phyloP scores from a whole-genome alignment of 257 asterid species.

The Solanum dulcamara region DNA sequence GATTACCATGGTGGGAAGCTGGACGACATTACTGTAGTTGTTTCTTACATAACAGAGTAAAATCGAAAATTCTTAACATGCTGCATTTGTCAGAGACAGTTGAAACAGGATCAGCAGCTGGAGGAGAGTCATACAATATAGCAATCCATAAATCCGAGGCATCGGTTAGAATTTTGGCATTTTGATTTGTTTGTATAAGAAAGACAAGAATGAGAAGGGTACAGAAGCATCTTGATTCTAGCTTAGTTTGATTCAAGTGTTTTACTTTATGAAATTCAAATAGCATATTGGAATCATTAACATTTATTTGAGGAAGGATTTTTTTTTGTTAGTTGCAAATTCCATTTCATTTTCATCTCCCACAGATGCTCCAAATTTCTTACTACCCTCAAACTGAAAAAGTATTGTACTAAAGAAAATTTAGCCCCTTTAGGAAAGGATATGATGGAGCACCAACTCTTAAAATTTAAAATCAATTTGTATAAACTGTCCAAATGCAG shows the following conservation, averaged over 20 bases:
- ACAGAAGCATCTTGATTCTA: background rate
- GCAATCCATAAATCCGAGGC: background rate
- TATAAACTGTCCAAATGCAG: background rate
- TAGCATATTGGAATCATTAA: background rate
- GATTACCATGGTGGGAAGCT: slow-evolving; percentile 5
- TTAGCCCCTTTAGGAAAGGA: background rate
- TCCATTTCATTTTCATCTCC: background rate
- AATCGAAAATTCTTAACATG: background rate
- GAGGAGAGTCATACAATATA: background rate
- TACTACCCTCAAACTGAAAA: background rate
- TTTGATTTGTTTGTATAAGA: background rate
- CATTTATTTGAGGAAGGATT: background rate
- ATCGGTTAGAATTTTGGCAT: background rate
- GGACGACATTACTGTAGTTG: slow-evolving; percentile 10
- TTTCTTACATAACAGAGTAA: background rate
- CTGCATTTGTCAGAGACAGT: background rate
- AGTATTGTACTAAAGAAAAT: background rate
- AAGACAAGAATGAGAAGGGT: background rate
- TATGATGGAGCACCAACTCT: background rate
- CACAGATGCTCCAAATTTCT: background rate
- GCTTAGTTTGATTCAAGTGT: background rate
- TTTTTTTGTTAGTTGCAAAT: background rate
- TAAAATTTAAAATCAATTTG: background rate
- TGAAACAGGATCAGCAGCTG: background rate
- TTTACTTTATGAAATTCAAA: background rate